phyloP scores from a whole-genome alignment of 2,329 filamentous ascomycete species.

The Pseudogymnoascus sp. region DNA sequence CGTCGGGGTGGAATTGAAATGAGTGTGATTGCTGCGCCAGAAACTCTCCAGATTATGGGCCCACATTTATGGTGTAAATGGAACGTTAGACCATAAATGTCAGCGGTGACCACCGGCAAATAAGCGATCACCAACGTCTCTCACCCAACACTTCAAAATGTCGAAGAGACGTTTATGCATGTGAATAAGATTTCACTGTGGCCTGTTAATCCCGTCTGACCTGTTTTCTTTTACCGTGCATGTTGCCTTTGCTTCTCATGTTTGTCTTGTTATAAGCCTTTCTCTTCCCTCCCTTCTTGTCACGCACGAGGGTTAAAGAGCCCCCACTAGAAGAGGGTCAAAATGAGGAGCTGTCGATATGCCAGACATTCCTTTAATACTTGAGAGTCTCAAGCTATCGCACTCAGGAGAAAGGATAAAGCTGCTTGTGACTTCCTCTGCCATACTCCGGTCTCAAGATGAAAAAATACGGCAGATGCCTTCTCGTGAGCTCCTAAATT shows the following conservation, averaged over 20 bases:
- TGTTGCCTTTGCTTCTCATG: background rate
- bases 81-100: background rate
- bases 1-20: background rate
- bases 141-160: background rate
- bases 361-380: background rate
- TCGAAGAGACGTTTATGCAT: background rate
- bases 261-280: background rate
- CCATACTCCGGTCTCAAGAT: background rate
- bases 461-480: background rate
- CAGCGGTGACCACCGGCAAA: background rate
- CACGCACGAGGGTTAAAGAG: background rate
- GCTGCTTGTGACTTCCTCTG: background rate
- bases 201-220: background rate
- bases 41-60: conserved; percentile 11
- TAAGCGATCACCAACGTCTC: background rate
- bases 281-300: background rate
- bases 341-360: conserved; percentile 2
- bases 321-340: background rate
- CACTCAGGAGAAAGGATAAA: background rate
- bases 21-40: background rate
- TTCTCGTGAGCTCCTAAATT: background rate
- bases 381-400: background rate
- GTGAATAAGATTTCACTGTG: background rate
- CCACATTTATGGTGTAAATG: background rate
- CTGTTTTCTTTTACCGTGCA: background rate